Evolutionary conservation across 2,329 filamentous ascomycete genomes (phyloP).

Genomic region (Chaetomium sp.): DNA sequence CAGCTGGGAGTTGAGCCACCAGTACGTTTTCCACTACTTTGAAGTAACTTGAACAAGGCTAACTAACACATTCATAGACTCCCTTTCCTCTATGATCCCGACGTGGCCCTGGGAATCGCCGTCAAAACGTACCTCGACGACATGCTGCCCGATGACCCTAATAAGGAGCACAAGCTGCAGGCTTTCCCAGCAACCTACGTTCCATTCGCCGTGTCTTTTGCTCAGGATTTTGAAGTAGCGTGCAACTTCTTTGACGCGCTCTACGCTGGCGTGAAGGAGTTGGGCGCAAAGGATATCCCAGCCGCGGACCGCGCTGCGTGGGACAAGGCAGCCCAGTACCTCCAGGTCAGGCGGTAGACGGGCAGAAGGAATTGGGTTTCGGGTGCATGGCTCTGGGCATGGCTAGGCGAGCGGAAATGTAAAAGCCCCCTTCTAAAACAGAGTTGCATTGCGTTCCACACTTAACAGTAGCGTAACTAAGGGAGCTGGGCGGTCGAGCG

Average conservation of each 20-base stretch:
- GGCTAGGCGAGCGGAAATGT: no score
- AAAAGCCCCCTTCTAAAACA: no score
- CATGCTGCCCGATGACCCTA: slow-evolving; percentile 50
- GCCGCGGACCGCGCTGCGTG: slow-evolving; percentile 44
- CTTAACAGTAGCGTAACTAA: no score
- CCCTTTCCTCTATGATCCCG: slow-evolving; percentile 43
- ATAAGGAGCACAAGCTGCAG: slow-evolving; percentile 36
- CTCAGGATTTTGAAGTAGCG: slow-evolving; percentile 53
- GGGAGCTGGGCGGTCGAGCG: no score
- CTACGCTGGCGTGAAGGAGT: slow-evolving; percentile 48
- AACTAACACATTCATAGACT: slow-evolving; percentile 20
- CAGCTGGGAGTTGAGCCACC: slow-evolving; percentile 61
- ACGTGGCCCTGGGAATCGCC: slow-evolving; percentile 71
- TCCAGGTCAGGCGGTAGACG: slow-evolving; percentile 34
- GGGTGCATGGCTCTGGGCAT: no score
- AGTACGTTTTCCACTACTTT: slow-evolving; percentile 43
- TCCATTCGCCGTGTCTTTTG: slow-evolving; percentile 52
- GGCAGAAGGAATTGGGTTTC: neutral
- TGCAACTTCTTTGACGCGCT: slow-evolving; percentile 54
- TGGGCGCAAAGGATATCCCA: slow-evolving; percentile 43
- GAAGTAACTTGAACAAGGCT: neutral
- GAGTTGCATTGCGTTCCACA: no score
- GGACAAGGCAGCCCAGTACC: slow-evolving; percentile 49
- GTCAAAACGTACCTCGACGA: slow-evolving; percentile 65
- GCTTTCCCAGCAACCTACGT: slow-evolving; percentile 49